A percentile compares a stretch with the other conserved stretches of the same genome.
Conservation (phyloP, 495 filamentous ascomycete species). For the Hypoxylon trugodes region DNA sequence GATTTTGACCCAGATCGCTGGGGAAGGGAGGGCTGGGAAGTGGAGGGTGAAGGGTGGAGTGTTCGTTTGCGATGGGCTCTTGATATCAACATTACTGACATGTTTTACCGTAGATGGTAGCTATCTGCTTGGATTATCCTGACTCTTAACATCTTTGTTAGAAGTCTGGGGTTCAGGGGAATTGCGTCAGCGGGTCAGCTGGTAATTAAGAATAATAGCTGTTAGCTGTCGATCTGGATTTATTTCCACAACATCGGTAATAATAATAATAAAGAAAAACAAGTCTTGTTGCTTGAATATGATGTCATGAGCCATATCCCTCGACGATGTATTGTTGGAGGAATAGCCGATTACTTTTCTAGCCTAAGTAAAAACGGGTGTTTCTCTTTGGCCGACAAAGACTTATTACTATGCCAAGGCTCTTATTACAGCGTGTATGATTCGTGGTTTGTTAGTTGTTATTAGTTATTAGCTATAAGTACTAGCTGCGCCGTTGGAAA, state of each 20-base stretch:
- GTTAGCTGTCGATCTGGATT: conserved; percentile 22
- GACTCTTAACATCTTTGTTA: background rate
- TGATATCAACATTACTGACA: conserved; percentile 25
- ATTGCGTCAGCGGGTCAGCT: conserved; percentile 39
- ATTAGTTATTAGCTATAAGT: too few species aligned
- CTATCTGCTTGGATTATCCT: background rate
- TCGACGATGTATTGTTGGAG: background rate
- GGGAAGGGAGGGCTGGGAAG: conserved; percentile 2
- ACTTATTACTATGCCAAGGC: conserved; percentile 16
- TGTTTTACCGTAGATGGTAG: background rate
- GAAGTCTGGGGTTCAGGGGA: background rate
- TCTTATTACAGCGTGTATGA: conserved; percentile 3
- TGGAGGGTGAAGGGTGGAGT: background rate
- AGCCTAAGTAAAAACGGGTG: conserved; percentile 2
- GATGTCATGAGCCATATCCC: conserved; percentile 26
- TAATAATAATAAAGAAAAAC: background rate
- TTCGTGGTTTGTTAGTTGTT: conserved; percentile 11
- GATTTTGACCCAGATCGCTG: conserved; percentile 27
- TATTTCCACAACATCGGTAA: conserved; percentile 13
- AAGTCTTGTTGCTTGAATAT: conserved; percentile 1
- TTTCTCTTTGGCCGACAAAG: conserved; percentile 15
- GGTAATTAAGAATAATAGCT: conserved; percentile 15
- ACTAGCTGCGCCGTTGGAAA: conserved; percentile 1
- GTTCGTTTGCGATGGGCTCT: background rate
- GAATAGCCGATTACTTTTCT: background rate